Evolutionary conservation across 306 rosid species (phyloP), one percentile per base, ranked within the genome.

Genomic region (Cucurbita ficifolia): DNA sequence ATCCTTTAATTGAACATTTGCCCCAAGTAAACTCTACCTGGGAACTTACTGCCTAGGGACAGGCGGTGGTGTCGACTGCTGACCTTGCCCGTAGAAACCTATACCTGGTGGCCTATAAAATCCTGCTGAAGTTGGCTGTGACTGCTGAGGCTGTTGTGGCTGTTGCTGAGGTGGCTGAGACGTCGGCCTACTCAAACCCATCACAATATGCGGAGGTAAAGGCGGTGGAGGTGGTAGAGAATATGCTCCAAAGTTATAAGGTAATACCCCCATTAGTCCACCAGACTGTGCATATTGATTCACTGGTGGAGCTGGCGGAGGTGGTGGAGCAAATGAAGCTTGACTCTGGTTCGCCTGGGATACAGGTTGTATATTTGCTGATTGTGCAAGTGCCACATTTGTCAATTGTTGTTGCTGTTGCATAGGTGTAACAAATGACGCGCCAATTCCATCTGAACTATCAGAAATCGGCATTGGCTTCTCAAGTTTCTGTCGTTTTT

Each of bases 191-290:
- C 90, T 56, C 73, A 87, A 75, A 35, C 93, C 89, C 78, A 85
- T 82, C 51, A 86, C 82, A 53, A 85, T 81, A 77, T 86, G 92
- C 14, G 86, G 88, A 78, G 92, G 96, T 71, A 85, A 72, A 54
- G 92, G 94, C 68, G 96, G 97, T 51, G 96, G 96, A 62, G 91
- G 97, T 9, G 96, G 94, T 16, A 87, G 80, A 72, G 52, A 65
- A 78, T 74, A 85, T 39, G 90, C 80, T 22, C 86, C 88, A 43
- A 86, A 92, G 39, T 87, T 94, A 29, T 85, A 89, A 69, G 92
- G 96, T 70, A 84, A 77, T 48, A 71, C 82, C 8, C 89, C 92
- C 52, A 80, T 76, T 80, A 88, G 76, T 75, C 82, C 78, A 62
- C 96, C 88, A 72, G 96, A 69, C 67, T 89, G 96, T 52, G 52